Percentiles rank a stretch among this genome's conserved stretches.
Conservation (phyloP, 257 asterid species). For the Scutellaria barbata region DNA sequence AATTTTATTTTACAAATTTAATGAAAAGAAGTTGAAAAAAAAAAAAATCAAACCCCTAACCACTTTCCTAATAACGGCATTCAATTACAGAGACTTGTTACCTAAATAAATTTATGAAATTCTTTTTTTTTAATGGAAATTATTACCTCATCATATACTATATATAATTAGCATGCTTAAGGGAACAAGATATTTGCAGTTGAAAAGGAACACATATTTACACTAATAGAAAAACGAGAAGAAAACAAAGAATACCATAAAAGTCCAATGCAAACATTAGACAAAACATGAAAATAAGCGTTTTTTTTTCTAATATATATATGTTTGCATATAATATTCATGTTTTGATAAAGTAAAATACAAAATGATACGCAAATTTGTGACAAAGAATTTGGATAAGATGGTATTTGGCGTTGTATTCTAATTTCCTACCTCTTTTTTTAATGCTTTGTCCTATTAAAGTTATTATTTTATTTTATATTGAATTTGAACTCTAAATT, state of each 20-base stretch:
- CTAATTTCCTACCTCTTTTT: too few relatives aligned
- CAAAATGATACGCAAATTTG: too few relatives aligned
- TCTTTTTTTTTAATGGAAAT: too few relatives aligned
- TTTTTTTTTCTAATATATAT: neutral
- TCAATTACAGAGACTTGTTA: neutral
- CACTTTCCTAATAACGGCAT: neutral
- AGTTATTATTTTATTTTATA: too few relatives aligned
- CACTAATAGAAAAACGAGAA: neutral
- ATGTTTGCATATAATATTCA: too few relatives aligned
- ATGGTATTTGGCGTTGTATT: too few relatives aligned
- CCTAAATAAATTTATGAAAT: too few relatives aligned
- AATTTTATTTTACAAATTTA: neutral
- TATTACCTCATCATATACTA: conserved; percentile 7
- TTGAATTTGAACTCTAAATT: too few relatives aligned
- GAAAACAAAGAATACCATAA: conserved; percentile 15
- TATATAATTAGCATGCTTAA: conserved; percentile 17
- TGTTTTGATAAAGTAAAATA: too few relatives aligned
- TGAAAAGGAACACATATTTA: neutral
- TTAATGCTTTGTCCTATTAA: too few relatives aligned
- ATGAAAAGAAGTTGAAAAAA: too few relatives aligned
- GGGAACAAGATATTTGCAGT: conserved; percentile 19
- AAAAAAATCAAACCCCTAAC: neutral
- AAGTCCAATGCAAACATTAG: neutral
- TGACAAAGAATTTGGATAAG: too few relatives aligned
- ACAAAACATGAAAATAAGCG: neutral